Conservation (phyloP, 352 stramenopile species). For the Blastocystis sp. region DNA sequence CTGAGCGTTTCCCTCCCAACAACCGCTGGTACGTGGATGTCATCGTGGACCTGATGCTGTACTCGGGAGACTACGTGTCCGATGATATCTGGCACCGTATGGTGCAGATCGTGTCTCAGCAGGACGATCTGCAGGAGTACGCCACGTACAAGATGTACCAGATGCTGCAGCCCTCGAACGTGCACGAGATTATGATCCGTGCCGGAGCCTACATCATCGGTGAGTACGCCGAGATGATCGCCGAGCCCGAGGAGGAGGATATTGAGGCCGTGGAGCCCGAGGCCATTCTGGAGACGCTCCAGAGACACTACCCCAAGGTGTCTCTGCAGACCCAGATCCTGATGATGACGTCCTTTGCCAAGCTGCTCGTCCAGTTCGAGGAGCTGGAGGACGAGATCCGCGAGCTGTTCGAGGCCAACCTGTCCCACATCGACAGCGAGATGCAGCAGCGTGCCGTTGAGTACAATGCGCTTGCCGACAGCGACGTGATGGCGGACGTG, state of each 20-base stretch:
- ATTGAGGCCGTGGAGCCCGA: constrained; percentile 42
- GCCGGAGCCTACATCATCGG: constrained; percentile 86
- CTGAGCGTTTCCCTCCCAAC: constrained; percentile 89
- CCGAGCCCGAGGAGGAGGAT: constrained; percentile 61
- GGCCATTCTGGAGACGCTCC: constrained; percentile 74
- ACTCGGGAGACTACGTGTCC: constrained; percentile 74
- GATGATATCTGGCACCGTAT: constrained; percentile 89
- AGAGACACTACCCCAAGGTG: constrained; percentile 83
- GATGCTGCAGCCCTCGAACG: constrained; percentile 77
- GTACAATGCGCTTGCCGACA: constrained; percentile 75
- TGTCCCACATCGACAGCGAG: constrained; percentile 85
- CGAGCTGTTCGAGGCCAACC: constrained; percentile 79
- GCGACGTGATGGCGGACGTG: constrained; percentile 79
- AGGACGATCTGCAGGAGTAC: constrained; percentile 85
- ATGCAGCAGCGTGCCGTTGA: constrained; percentile 90
- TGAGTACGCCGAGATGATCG: constrained; percentile 90
- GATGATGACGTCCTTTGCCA: constrained; percentile 86
- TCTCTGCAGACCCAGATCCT: constrained; percentile 76
- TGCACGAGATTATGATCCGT: constrained; percentile 85
- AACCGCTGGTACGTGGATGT: constrained; percentile 92
- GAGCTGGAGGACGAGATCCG: constrained; percentile 61
- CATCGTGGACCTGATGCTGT: constrained; percentile 87
- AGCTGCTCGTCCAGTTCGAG: constrained; percentile 79
- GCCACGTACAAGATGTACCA: constrained; percentile 83
- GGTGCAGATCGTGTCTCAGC: constrained; percentile 96